Conservation (phyloP, 208 protist genomes). For the Phytomonas serpens region DNA sequence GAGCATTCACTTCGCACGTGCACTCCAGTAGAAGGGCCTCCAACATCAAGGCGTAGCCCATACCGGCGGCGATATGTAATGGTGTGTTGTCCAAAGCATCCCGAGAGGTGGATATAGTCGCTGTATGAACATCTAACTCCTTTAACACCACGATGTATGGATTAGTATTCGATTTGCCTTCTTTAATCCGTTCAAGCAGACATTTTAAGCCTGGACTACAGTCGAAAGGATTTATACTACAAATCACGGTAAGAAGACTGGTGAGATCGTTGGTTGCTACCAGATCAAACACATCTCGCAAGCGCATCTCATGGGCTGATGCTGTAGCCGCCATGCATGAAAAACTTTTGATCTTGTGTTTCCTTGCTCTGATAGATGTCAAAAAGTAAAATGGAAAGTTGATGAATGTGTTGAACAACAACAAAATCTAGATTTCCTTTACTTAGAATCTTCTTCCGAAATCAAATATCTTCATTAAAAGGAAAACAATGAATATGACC, state of each 20-base stretch:
- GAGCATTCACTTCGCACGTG: constrained; percentile 22
- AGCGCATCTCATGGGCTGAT: constrained; percentile 14
- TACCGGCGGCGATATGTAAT: constrained; percentile 35
- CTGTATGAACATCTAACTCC: constrained; percentile 21
- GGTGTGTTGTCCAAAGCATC: constrained; percentile 34
- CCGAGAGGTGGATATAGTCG: constrained; percentile 14
- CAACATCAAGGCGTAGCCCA: constrained; percentile 22
- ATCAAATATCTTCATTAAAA: not conserved
- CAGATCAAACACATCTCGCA: constrained; percentile 36
- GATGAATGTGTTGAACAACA: not conserved
- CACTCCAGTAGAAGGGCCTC: constrained; percentile 29
- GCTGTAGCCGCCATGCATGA: not conserved
- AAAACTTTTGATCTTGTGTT: not conserved
- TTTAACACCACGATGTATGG: constrained; percentile 21
- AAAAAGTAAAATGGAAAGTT: not conserved
- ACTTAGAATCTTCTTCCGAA: not conserved
- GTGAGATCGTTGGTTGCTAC: constrained; percentile 39
- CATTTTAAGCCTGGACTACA: constrained; percentile 47
- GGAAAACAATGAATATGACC: not conserved
- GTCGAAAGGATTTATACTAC: constrained; percentile 53
- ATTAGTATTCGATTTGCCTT: constrained; percentile 20
- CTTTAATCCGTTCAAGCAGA: constrained; percentile 20
- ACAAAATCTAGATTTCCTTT: not conserved
- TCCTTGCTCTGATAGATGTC: not conserved
- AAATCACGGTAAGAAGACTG: constrained; percentile 33